Base-by-base conservation (phyloP, 495 filamentous ascomycete genomes). In the Letharia lupina region DNA sequence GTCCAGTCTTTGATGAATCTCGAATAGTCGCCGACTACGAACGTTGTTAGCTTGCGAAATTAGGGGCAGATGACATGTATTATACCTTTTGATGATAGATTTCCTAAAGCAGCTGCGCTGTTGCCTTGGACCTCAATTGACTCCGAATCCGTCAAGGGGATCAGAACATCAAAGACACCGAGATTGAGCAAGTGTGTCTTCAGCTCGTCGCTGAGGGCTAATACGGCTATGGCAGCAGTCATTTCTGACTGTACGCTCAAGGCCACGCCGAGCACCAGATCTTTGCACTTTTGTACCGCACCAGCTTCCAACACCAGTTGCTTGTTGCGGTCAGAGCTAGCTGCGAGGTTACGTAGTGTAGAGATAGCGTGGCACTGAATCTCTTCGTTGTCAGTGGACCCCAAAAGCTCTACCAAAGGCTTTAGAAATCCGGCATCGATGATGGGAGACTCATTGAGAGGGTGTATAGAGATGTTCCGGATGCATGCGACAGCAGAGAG, bases 351-450 rank as follows among this genome's bases (percentile, higher is more conserved):
- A 60, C 94, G 85, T 23, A 98, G 86, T 0, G 94, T 98, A 11
- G 95, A 98, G 67, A 98, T 98, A 45, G 94, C 95, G 71, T 98
- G 94, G 72, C 94, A 98, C 73, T 98, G 94, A 45, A 98, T 98
- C 73, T 98, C 94, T 76, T 98, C 94, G 71, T 97, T 96, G 70
- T 98, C 95, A 12, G 92, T 97, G 10, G 91, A 92, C 39, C 93
- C 94, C 28, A 98, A 81, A 11, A 98, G 81, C 65, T 97, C 94
- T 28, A 98, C 95, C 64, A 98, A 76, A 3, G 94, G 94, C 72
- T 89, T 91, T 59, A 98, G 75, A 73, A 98, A 98, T 44, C 93
- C 94, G 15, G 94, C 94, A 71, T 98, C 95, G 66, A 98, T 98
- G 65, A 98, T 98, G 0, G 94, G 95, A n/a, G 92, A 97, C 77